phyloP scores from a whole-genome alignment of 2,329 filamentous ascomycete genomes.

The Hymenoscyphus fraxineus region DNA sequence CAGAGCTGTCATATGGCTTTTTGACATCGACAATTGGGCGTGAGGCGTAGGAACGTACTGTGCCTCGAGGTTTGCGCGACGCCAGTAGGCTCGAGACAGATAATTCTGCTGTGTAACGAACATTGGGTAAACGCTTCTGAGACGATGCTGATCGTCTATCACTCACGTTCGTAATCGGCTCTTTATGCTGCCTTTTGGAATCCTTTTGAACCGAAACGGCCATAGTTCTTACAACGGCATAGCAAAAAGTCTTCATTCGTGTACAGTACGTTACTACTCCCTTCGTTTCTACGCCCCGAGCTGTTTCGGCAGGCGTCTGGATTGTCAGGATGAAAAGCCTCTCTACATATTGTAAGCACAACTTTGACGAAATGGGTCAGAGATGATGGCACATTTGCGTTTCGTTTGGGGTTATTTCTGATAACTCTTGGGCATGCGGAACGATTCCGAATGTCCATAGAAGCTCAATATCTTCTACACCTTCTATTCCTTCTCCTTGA shows the following conservation, averaged over 20 bases:
- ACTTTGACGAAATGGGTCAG: not conserved
- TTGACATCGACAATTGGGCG: not conserved
- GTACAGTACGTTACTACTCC: not conserved
- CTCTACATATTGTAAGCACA: not conserved
- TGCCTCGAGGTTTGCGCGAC: not conserved
- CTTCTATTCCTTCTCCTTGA: not conserved
- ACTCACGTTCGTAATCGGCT: slow-evolving; percentile 1
- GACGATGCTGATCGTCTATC: not conserved
- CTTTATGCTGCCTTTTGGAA: not conserved
- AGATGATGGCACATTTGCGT: not conserved
- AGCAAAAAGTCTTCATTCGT: not conserved
- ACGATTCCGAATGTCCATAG: not conserved
- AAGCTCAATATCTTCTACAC: not conserved
- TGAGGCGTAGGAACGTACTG: not conserved
- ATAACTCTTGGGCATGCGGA: not conserved
- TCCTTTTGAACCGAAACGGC: not conserved
- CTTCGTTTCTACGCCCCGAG: not conserved
- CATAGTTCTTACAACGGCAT: not conserved
- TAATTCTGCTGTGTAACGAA: not conserved
- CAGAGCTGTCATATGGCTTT: not conserved
- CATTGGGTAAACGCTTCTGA: not conserved
- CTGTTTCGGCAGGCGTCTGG: not conserved
- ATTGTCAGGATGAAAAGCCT: not conserved
- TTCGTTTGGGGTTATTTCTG: not conserved
- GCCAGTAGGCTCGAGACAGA: not conserved